Percentiles rank a stretch among this genome's conserved stretches.
These are phyloP conservation scores for Penicillium silybi DNA, from an alignment of 495 filamentous ascomycete genomes.

Conservation along the genomic window DNA sequence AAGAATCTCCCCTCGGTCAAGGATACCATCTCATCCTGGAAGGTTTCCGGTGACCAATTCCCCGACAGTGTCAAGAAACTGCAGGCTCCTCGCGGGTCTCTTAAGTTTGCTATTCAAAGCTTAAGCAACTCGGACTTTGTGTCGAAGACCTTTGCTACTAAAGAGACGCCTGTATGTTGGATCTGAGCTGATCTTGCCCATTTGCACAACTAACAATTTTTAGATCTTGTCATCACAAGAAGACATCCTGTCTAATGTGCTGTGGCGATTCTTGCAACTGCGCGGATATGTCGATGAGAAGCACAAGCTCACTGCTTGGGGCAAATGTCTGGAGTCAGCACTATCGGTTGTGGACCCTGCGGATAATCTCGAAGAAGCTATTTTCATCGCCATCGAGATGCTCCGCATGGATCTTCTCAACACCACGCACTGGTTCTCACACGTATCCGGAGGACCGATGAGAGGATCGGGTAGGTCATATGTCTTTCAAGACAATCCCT, in stretches of 20 bases:
- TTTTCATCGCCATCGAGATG: constrained; percentile 77
- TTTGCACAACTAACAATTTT: constrained; percentile 7
- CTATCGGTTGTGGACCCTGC: constrained; percentile 56
- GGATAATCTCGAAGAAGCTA: constrained; percentile 55
- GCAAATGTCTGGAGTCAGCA: constrained; percentile 67
- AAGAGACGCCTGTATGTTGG: constrained; percentile 33
- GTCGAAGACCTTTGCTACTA: constrained; percentile 54
- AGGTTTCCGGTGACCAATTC: constrained; percentile 53
- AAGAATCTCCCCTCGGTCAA: constrained; percentile 59
- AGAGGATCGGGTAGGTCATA: constrained; percentile 53
- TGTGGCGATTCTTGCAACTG: constrained; percentile 87
- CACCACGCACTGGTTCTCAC: constrained; percentile 52
- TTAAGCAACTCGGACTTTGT: constrained; percentile 64
- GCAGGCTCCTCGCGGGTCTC: constrained; percentile 35
- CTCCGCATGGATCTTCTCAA: constrained; percentile 75
- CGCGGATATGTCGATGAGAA: constrained; percentile 77
- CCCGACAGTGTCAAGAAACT: constrained; percentile 41
- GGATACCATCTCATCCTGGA: constrained; percentile 67
- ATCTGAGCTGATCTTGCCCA: not conserved
- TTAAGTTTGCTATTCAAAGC: constrained; percentile 48
- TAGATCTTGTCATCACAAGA: constrained; percentile 49
- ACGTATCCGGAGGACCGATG: constrained; percentile 56
- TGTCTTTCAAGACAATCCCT: not conserved
- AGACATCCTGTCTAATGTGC: constrained; percentile 71
- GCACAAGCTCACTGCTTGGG: constrained; percentile 82